Evolutionary conservation across 352 stramenopile species (phyloP), one percentile per base, ranked within the genome.

Genomic region (Globisporangium viniferum): DNA sequence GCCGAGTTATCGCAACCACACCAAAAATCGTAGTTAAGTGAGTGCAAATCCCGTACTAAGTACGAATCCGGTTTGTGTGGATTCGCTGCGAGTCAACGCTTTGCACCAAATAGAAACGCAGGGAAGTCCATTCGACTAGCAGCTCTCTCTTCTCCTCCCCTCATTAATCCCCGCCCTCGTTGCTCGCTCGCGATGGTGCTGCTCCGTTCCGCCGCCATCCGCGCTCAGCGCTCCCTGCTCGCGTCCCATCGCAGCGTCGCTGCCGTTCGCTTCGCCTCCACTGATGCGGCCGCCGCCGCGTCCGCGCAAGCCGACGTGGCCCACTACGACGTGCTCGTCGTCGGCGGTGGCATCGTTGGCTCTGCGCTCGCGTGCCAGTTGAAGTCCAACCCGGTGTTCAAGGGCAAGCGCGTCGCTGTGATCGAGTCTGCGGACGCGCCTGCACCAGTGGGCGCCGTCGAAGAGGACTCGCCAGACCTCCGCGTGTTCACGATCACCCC

Each of bases 401-500:
- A 87, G 62, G 84, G 84, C 73, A 93, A 93, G 78, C 77, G 80
- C 62, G 84, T 95, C 39, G 84, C 80, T 0, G 78, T 94, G 54
- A 89, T 95, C 65, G 88, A 95, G 74, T 70, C 85, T 2, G 72
- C 73, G 44, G 59, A 72, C 20, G 81, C 86, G 5, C 72, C 78
- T 18, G 73, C 75, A 9, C 62, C 76, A 2, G 72, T 75, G 2
- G 76, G 76, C 2, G 49, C 66, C 12, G 82, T 89, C 15, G 76
- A 87, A 46, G 74, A 91, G 24, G 79, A 88, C 51, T 82, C 85
- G 71, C 86, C 87, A 5, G 92, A 98, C 67, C 77, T 95, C 12
- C 90, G 92, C 29, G 90, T 97, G 61, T 98, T 95, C 75, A 93
- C 92, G 18, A 91, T 98, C 73, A 95, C 92, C 33, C 92, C 91